Conservation (phyloP, 2,329 filamentous ascomycete species). For the Trichophyton benhamiae region DNA sequence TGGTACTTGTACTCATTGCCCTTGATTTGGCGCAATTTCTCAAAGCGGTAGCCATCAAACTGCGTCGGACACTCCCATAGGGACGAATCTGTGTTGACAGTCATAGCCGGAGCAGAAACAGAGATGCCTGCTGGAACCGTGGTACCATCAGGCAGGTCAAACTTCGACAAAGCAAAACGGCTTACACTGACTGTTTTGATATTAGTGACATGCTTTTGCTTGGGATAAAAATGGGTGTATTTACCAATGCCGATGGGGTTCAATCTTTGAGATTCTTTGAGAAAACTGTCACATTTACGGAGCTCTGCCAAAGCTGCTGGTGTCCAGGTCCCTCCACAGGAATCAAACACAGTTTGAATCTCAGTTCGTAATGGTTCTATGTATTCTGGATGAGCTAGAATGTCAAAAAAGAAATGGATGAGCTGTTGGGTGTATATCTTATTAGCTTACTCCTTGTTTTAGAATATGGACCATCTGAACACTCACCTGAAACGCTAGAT, state of each 20-base stretch:
- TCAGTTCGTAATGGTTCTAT: conserved; percentile 15
- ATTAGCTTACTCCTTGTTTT: background rate
- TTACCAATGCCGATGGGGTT: conserved; percentile 18
- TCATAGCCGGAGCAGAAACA: conserved; percentile 8
- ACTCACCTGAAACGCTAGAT: background rate
- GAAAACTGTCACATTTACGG: conserved; percentile 31
- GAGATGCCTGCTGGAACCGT: conserved; percentile 12
- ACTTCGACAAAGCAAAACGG: conserved; percentile 9
- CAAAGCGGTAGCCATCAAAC: conserved; percentile 14
- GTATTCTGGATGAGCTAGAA: conserved; percentile 15
- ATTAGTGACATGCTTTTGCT: background rate
- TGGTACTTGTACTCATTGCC: conserved; percentile 8
- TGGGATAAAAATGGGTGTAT: background rate
- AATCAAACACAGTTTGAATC: conserved; percentile 12
- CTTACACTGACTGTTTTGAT: conserved; percentile 13
- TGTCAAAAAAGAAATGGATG: conserved; percentile 17
- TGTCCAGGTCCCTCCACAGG: conserved; percentile 24
- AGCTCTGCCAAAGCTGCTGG: conserved; percentile 29
- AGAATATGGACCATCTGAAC: background rate
- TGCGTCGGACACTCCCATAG: conserved; percentile 11
- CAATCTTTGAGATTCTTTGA: conserved; percentile 30
- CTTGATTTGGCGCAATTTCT: conserved; percentile 7
- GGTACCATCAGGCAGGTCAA: conserved; percentile 13
- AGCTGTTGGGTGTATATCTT: conserved; percentile 7
- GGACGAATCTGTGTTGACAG: conserved; percentile 11